Conservation (phyloP, 2,329 filamentous ascomycete species). For the Ophiostoma sp. region DNA sequence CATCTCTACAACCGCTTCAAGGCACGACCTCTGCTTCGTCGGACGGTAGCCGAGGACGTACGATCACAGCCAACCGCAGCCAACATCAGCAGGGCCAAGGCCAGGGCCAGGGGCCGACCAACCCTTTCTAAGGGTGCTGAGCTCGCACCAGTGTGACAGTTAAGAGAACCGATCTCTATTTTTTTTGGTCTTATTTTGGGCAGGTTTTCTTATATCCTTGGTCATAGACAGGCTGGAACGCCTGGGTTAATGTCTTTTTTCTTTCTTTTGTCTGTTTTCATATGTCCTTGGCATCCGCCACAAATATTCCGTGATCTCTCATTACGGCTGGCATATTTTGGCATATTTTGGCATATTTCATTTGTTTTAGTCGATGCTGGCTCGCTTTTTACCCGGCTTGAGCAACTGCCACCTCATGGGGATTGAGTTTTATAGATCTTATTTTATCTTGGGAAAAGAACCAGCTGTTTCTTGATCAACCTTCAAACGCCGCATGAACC, state of each 20-base stretch:
- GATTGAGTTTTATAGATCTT: background rate
- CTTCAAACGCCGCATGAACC: background rate
- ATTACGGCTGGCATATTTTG: conserved; percentile 11
- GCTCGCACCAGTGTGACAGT: background rate
- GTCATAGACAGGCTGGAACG: conserved; percentile 16
- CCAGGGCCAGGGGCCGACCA: background rate
- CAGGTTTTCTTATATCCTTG: conserved; percentile 13
- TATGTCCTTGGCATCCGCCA: background rate
- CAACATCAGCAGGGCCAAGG: background rate
- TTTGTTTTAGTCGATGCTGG: background rate
- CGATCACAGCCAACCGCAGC: background rate
- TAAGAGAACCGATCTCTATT: background rate
- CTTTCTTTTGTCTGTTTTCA: background rate
- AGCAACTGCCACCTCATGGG: background rate
- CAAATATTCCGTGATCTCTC: background rate
- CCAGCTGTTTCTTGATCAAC: background rate
- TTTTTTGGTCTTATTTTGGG: background rate
- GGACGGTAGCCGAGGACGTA: conserved; percentile 11
- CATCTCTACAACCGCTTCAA: conserved; percentile 18
- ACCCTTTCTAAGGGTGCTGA: background rate
- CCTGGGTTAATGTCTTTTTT: conserved; percentile 18
- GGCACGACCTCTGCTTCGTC: conserved; percentile 13
- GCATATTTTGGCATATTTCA: conserved; percentile 1
- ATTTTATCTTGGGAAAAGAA: background rate
- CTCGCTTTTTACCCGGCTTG: background rate